These are phyloP conservation scores for Coemansia sp. DNA, from an alignment of 192 early-diverging fungal species.

Conservation along the genomic window DNA sequence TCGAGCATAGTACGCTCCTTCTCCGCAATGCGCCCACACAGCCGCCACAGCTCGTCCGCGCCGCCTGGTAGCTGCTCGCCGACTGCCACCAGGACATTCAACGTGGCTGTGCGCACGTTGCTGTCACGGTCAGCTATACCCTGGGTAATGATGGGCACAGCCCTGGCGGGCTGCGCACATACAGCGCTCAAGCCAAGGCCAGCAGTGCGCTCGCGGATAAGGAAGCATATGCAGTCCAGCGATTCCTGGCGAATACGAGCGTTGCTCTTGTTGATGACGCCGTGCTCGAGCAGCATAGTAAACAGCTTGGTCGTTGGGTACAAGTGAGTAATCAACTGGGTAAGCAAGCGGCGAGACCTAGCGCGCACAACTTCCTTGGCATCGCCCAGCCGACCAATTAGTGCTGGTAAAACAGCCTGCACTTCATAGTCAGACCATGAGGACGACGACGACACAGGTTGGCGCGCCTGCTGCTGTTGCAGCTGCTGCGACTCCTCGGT, in stretches of 20 bases:
- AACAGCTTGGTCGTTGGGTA: constrained; percentile 82
- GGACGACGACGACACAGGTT: constrained; percentile 2
- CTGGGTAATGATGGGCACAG: constrained; percentile 66
- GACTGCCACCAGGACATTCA: constrained; percentile 70
- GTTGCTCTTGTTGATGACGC: constrained; percentile 69
- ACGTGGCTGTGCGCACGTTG: constrained; percentile 72
- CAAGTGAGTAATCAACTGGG: constrained; percentile 66
- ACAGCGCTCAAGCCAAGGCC: constrained; percentile 38
- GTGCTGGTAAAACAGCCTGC: constrained; percentile 64
- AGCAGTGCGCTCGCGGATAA: constrained; percentile 62
- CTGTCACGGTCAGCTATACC: constrained; percentile 82
- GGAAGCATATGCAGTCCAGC: constrained; percentile 69
- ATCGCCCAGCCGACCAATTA: constrained; percentile 72
- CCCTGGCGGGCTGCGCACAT: constrained; percentile 59
- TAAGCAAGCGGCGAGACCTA: constrained; percentile 63
- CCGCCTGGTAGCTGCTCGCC: constrained; percentile 62
- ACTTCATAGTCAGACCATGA: constrained; percentile 80
- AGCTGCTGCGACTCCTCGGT: constrained; percentile 65
- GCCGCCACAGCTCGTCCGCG: constrained; percentile 71
- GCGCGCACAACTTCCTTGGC: constrained; percentile 77
- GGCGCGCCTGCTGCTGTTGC: constrained; percentile 26
- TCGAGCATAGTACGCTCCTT: constrained; percentile 81
- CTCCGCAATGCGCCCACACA: constrained; percentile 68
- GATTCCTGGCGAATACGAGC: constrained; percentile 77
- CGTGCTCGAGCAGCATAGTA: constrained; percentile 62